Percentiles rank a stretch among this genome's conserved stretches.
phyloP scores from a whole-genome alignment of 495 filamentous ascomycete species.

The Neurospora sp. region DNA sequence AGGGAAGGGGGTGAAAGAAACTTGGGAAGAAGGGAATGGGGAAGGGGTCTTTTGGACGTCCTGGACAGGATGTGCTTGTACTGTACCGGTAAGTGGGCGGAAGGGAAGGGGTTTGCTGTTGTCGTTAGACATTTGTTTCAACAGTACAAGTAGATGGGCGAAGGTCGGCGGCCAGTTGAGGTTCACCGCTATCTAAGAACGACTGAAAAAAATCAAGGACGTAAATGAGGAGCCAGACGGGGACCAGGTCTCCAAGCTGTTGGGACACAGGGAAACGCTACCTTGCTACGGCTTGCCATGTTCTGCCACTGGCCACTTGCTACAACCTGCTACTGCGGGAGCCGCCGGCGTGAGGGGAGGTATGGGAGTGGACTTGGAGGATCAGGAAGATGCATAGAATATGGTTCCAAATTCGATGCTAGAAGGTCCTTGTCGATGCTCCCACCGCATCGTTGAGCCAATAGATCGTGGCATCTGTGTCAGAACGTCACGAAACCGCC shows the following conservation, averaged over 20 bases:
- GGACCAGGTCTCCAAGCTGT: not conserved
- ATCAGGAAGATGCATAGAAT: not conserved
- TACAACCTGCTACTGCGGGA: not conserved
- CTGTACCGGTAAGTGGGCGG: not conserved
- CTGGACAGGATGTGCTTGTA: not conserved
- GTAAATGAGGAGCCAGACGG: not conserved
- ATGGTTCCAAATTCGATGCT: not conserved
- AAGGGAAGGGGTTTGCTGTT: not conserved
- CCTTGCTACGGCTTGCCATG: not conserved
- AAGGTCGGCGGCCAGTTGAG: not conserved
- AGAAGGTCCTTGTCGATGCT: not conserved
- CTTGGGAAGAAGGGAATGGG: not conserved
- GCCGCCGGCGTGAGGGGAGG: not conserved
- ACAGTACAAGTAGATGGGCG: not conserved
- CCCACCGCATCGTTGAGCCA: not conserved
- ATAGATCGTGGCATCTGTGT: not conserved
- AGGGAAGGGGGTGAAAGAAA: not conserved
- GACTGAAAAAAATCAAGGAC: not conserved
- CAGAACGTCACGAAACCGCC: not conserved
- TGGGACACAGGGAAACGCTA: not conserved
- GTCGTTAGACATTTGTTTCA: not conserved
- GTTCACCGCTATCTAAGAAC: not conserved
- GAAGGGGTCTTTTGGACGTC: not conserved
- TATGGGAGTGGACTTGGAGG: not conserved
- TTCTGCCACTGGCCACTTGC: not conserved